phyloP scores from a whole-genome alignment of 306 rosid species.

The Hylodesmum podocarpum region DNA sequence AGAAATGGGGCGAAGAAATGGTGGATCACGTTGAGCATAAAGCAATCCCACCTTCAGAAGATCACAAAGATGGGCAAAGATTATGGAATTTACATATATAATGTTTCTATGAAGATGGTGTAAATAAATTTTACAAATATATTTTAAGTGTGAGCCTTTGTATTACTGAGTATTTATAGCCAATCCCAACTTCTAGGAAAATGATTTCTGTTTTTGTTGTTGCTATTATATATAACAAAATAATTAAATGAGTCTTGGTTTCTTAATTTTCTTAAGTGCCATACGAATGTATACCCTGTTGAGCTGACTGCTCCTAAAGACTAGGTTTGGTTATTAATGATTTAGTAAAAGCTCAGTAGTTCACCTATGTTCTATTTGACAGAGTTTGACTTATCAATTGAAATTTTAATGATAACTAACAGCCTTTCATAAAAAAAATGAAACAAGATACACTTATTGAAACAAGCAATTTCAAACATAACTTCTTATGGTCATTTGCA shows the following conservation, averaged over 20 bases:
- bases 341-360: background rate
- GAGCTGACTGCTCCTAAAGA: background rate
- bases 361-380: background rate
- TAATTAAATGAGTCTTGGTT: background rate
- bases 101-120: background rate
- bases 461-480: background rate
- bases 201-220: background rate
- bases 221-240: background rate
- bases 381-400: background rate
- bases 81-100: background rate
- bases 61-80: background rate
- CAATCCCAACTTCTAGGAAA: background rate
- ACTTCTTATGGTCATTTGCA: background rate
- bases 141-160: background rate
- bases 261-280: background rate
- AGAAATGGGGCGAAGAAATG: conserved; percentile 85
- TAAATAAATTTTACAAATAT: background rate
- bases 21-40: conserved; percentile 87
- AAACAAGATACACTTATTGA: background rate
- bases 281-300: background rate
- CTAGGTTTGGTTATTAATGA: background rate
- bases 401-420: background rate
- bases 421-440: background rate
- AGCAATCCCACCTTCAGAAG: conserved; percentile 79
- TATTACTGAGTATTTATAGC: background rate